Evolutionary conservation across 73 alveolate genomes (phyloP).

Genomic region (Paraurostyla sp.): DNA sequence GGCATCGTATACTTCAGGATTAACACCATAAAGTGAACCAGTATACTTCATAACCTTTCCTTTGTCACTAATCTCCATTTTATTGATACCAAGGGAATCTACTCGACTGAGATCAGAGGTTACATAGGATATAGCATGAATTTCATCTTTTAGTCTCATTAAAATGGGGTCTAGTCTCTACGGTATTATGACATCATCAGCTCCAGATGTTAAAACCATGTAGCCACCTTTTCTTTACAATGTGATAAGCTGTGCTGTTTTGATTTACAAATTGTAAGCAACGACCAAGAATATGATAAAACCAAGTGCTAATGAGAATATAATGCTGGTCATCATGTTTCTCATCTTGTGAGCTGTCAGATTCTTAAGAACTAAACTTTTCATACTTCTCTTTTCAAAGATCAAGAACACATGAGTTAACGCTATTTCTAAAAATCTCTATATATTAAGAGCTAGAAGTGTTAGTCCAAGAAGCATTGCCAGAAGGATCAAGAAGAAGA

Average conservation of each 20-base stretch:
- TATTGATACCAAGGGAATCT: neutral
- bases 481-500: conserved; percentile 93
- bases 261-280: conserved; percentile 64
- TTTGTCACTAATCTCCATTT: neutral
- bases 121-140: conserved; percentile 22
- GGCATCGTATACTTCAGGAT: conserved; percentile 66
- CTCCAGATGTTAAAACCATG: conserved; percentile 20
- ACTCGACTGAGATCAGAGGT: neutral
- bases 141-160: neutral
- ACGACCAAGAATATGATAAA: conserved; percentile 69
- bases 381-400: conserved; percentile 89
- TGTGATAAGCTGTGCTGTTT: conserved; percentile 51
- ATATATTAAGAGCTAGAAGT: conserved; percentile 87
- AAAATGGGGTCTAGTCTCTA: conserved; percentile 56
- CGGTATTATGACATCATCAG: neutral
- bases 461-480: conserved; percentile 97
- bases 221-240: conserved; percentile 43
- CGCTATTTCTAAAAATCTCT: conserved; percentile 58
- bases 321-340: conserved; percentile 95
- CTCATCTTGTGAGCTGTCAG: conserved; percentile 95
- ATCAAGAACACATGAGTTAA: conserved; percentile 77
- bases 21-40: conserved; percentile 50
- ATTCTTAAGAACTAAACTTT: conserved; percentile 89
- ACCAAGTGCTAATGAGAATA: conserved; percentile 85
- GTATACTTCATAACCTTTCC: conserved; percentile 29